phyloP scores from a whole-genome alignment of 1,284 basidiomycete species.

The Cryptococcus sp. region DNA sequence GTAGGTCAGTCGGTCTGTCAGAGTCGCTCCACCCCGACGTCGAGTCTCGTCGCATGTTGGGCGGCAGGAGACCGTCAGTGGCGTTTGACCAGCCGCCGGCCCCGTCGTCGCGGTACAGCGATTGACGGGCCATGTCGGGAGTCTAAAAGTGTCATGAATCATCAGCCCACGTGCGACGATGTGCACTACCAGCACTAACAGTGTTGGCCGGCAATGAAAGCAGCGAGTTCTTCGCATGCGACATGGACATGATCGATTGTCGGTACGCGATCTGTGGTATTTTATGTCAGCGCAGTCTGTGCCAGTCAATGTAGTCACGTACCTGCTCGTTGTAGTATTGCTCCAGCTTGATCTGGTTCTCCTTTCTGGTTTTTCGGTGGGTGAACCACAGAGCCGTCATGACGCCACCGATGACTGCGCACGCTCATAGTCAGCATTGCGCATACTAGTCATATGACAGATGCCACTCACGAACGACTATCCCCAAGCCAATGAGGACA shows the following conservation, averaged over 20 bases:
- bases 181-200: conserved; percentile 13
- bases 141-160: conserved; percentile 12
- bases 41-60: conserved; percentile 42
- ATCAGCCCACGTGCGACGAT: background rate
- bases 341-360: conserved; percentile 73
- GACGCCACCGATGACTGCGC: conserved; percentile 68
- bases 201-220: conserved; percentile 38
- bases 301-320: conserved; percentile 17
- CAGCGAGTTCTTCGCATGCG: conserved; percentile 50
- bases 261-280: conserved; percentile 50
- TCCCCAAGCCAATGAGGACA: conserved; percentile 68
- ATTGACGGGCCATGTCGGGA: conserved; percentile 28
- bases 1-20: conserved; percentile 11
- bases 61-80: conserved; percentile 29
- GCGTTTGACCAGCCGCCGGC: conserved; percentile 21
- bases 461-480: conserved; percentile 62
- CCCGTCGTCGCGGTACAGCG: conserved; percentile 28
- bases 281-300: background rate
- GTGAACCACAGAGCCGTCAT: conserved; percentile 67
- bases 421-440: background rate
- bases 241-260: conserved; percentile 54
- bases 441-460: background rate
- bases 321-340: conserved; percentile 88
- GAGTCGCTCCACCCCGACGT: conserved; percentile 24
- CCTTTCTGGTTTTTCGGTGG: conserved; percentile 69